These are phyloP conservation scores for Amylostereum chailletii DNA, from an alignment of 1,284 basidiomycete genomes.

Conservation along the genomic window DNA sequence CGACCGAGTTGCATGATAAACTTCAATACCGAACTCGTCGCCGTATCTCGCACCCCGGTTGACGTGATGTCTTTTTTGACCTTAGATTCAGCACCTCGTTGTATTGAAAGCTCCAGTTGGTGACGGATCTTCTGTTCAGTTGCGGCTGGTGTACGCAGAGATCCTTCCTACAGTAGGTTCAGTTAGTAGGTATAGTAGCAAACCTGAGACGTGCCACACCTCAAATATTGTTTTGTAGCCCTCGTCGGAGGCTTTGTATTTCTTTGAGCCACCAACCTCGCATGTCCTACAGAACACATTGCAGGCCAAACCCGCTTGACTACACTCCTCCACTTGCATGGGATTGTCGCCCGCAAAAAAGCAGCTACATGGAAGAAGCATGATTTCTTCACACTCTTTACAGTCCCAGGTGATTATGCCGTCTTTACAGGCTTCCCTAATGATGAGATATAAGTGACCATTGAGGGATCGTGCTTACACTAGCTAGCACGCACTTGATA, in stretches of 20 bases:
- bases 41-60: too few relatives aligned
- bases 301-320: conserved; percentile 18
- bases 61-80: neutral
- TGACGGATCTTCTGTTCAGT: conserved; percentile 6
- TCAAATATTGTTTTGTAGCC: conserved; percentile 14
- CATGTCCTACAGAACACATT: conserved; percentile 25
- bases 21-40: too few relatives aligned
- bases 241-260: conserved; percentile 14
- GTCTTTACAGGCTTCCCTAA: neutral
- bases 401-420: conserved; percentile 16
- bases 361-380: conserved; percentile 16
- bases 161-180: conserved; percentile 2
- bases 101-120: neutral
- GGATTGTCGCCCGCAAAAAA: conserved; percentile 25
- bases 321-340: conserved; percentile 25
- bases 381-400: conserved; percentile 13
- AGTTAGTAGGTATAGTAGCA: too few relatives aligned
- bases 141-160: conserved; percentile 8
- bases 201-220: conserved; percentile 8
- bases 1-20: too few relatives aligned
- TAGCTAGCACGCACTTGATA: conserved; percentile 14
- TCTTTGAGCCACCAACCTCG: conserved; percentile 17
- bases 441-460: neutral
- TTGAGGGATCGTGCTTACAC: too few relatives aligned
- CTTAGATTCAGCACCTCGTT: neutral